Evolutionary conservation across 306 rosid species (phyloP), one percentile per base, ranked within the genome.

Genomic region (Prunus padus): DNA sequence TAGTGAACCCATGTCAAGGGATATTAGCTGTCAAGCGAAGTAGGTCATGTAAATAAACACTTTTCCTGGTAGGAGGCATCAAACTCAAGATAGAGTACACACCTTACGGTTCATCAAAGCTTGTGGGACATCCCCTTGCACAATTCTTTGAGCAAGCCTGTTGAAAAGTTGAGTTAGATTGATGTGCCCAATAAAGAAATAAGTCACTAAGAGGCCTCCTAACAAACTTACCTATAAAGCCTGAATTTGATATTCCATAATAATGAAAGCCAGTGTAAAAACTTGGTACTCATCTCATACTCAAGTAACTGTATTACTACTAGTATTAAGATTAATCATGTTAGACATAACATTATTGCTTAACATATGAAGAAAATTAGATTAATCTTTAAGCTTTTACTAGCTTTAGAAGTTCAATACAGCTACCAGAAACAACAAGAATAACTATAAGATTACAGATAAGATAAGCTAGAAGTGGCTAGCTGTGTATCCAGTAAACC

Each of bases 101-200:
- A 95, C 99, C 97, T 74, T 93, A 46, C 97, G 92, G 67, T 92
- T 92, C 99, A 92, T 95, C 77, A 92, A 83, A 74, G 99, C 97
- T 84, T 95, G 99, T 56, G 99, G 99, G 33, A 95, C 99, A 82
- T 95, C 97, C 82, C 92, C 97, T 82, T 95, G 96, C 74, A 95
- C 97, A 72, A 95, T 95, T 89, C 99, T 88, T 81, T 95, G 99
- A 68, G 99, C 99, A 59, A 95, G 96, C 82, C 99, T 95, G 92
- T 89, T 79, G 66, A 76, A 64, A 67, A 75, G 68, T 77, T 8
- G 22, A 37, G 62, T 57, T 28, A 65, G 73, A 67, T 77, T 68
- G 62, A 61, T 16, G 25, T 10, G 25, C 60, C 77, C 25, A 3
- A 22, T 33, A 19, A 68, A 74, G 2, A 65, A 77, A 77, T 44